phyloP scores from a whole-genome alignment of 75 land plant genomes.

The Larix kaempferi region DNA sequence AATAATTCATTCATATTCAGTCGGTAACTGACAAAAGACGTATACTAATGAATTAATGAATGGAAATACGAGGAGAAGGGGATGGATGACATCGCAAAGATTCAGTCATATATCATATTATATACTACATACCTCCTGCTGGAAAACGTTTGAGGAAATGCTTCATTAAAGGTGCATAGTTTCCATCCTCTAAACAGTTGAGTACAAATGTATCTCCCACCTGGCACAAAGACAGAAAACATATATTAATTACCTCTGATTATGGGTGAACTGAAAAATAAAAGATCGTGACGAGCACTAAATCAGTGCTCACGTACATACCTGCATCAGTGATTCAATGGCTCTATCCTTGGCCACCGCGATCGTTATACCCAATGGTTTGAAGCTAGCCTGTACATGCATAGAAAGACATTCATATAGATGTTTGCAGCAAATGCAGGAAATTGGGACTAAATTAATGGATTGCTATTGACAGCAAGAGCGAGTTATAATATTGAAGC shows the following conservation, averaged over 20 bases:
- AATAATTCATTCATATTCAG: background rate
- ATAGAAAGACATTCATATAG: background rate
- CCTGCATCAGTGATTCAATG: conserved; percentile 62
- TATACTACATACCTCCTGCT: conserved; percentile 4
- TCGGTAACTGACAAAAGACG: background rate
- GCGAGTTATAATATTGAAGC: too few relatives aligned
- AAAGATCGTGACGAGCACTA: background rate
- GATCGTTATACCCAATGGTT: conserved; percentile 51
- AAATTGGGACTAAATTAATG: background rate
- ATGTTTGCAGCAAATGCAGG: background rate
- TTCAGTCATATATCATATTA: too few relatives aligned
- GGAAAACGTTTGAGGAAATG: conserved; percentile 17
- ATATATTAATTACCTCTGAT: background rate
- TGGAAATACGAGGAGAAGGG: background rate
- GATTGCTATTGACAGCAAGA: too few relatives aligned
- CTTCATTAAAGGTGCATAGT: background rate
- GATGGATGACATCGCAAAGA: too few relatives aligned
- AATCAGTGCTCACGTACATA: background rate
- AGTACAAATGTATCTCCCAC: conserved; percentile 53
- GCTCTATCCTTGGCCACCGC: conserved; percentile 63
- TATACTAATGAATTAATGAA: background rate
- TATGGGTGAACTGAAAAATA: background rate
- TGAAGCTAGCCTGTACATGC: conserved; percentile 12
- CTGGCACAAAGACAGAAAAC: conserved; percentile 17
- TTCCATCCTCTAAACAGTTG: conserved; percentile 52